Evolutionary conservation across 2,329 filamentous ascomycete species (phyloP), one percentile per base, ranked within the genome.

Genomic region (Monilinia aucupariae): DNA sequence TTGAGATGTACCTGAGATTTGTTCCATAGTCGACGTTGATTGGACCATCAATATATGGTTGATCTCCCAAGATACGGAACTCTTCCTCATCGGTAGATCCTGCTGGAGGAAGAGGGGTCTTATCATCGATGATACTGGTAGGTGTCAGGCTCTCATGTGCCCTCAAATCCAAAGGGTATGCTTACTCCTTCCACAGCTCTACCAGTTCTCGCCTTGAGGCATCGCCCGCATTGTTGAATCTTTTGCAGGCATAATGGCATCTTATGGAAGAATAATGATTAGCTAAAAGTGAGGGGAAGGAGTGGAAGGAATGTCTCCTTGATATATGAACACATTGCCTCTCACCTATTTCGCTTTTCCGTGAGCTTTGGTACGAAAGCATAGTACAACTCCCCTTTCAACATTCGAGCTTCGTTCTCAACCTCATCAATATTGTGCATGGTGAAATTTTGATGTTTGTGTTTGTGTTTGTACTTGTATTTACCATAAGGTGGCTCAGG

Each of bases 1-100:
- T 41, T 54, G 49, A 32, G 25, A 67, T 73, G 51, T 73, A 82
- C 80, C 76, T 83, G 52, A 93, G 78, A 66, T 94, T 92, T 70
- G 81, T 86, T 4, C 91, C 91, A 69, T 94, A 93, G 75, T 96
- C 91, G 65, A 88, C 82, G 52, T 80, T 83, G 60, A 94, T 78
- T 0, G 90, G 90, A 0, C 81, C 76, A 65, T 90, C 86, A 27
- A 93, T 79, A 82, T 85, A 91, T 0, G 90, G 85, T 32, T 88
- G 80, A 41, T 87, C 78, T 27, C 79, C 78, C 41, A 94, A 82
- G 1, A 87, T 77, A 22, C 76, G 79, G 12, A 87, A 86, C 66
- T 94, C 89, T 67, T 84, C 85, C 61, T 83, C 84, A 2, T 80
- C 76, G 13, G 82, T 84, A 3, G 80, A 70, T 7, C 80, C 80